Evolutionary conservation across 1,284 basidiomycete genomes (phyloP).

Genomic region (Leccinum pseudoinsigne): DNA sequence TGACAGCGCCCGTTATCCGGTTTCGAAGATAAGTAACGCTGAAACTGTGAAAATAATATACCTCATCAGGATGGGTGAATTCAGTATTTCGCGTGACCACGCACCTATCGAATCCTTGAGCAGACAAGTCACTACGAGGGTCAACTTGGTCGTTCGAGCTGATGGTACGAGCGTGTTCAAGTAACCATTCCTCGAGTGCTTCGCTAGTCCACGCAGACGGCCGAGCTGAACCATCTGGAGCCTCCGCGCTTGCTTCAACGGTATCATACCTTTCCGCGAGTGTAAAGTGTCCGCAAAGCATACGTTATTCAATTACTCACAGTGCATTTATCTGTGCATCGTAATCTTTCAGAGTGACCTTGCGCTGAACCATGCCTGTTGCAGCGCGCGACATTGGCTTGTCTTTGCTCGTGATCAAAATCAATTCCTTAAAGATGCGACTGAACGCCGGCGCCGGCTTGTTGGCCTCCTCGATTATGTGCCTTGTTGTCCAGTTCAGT

Average conservation of each 20-base stretch:
- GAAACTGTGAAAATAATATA: conserved; percentile 16
- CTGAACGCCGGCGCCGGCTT: conserved; percentile 27
- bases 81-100: not conserved
- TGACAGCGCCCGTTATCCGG: conserved; percentile 25
- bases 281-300: not conserved
- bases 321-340: conserved; percentile 27
- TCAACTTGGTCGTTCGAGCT: conserved; percentile 19
- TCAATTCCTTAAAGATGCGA: conserved; percentile 25
- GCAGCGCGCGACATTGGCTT: conserved; percentile 16
- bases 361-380: conserved; percentile 30
- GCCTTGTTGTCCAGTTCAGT: conserved; percentile 16
- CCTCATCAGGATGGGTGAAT: not conserved
- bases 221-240: conserved; percentile 6
- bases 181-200: conserved; percentile 28
- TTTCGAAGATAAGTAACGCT: conserved; percentile 32
- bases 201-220: conserved; percentile 23
- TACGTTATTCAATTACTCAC: conserved; percentile 16
- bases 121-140: conserved; percentile 26
- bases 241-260: conserved; percentile 24
- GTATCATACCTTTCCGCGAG: conserved; percentile 25
- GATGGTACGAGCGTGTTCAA: conserved; percentile 27
- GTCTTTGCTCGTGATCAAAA: not conserved
- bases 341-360: conserved; percentile 24
- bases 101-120: conserved; percentile 37
- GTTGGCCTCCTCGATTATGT: conserved; percentile 30